Base-by-base conservation (phyloP, 805 yeast genomes). In the Candida chilensis region DNA sequence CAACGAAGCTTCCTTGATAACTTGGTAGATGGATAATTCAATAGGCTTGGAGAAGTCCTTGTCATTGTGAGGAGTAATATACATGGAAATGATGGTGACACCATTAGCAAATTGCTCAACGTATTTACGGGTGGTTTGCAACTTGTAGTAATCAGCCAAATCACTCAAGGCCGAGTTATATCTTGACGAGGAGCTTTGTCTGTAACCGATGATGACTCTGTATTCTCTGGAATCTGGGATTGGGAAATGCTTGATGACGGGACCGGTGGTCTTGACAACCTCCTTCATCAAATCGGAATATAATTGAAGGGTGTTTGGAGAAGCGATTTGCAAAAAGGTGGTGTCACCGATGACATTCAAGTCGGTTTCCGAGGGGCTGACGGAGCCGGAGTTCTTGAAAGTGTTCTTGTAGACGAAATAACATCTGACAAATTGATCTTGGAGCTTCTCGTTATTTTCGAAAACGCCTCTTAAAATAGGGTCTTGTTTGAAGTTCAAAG, bases 101-200 rank as follows among this genome's bases (percentile, higher is more conserved):
- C 95, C 95, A 50, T 88, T 86, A 41, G 88, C 67, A 52, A 90
- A 92, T 52, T 88, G 92, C 56, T 90, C 98, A 35, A 92, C 87
- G 51, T 88, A 92, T 60, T 87, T 87, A 54, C 96, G 75, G 30
- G 92, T 77, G 36, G 88, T 76, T 27, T 74, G 71, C 43, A 92
- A 70, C 38, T 86, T 82, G 59, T 90, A 90, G 65, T 86, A 92
- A 52, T 81, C 81, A 45, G 88, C 88, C 52, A 90, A 68, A 39
- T 88, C 82, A 30, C 85, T 71, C 37, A 90, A 67, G 14, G 96
- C 94, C 20, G 94, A 76, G 55, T 79, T 85, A 63, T 81, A 90
- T 41, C 86, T 79, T 28, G 92, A 80, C 9, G 96, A 79, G 16
- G 94, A 67, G 38, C 78, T 76, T 52, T 82, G 87, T 44, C 78